phyloP scores from a whole-genome alignment of 2,329 filamentous ascomycete species.

The Grosmannia serpens region DNA sequence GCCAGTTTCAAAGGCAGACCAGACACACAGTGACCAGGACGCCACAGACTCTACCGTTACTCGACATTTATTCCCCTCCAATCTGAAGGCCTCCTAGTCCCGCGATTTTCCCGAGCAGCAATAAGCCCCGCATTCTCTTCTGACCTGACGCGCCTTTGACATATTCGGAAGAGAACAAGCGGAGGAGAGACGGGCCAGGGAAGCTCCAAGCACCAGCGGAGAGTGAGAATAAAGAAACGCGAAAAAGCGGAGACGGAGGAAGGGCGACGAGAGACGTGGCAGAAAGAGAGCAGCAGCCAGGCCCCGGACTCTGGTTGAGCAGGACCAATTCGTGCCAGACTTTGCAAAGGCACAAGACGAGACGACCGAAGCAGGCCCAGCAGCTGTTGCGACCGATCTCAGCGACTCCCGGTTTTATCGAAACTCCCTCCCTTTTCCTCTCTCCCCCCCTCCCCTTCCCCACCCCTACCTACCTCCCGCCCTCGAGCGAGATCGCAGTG shows the following conservation, averaged over 20 bases:
- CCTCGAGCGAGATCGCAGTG: not conserved
- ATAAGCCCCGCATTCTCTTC: not conserved
- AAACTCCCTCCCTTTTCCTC: not conserved
- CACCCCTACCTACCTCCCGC: not conserved
- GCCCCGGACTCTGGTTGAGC: no score
- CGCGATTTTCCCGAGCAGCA: not conserved
- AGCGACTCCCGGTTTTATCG: no score
- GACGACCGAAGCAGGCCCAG: no score
- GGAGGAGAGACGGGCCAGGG: no score
- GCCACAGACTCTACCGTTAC: not conserved
- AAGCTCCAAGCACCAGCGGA: not conserved
- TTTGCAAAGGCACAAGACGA: no score
- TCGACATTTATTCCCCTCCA: not conserved
- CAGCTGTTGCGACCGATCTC: no score
- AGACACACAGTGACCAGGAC: not conserved
- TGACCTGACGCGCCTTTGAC: not conserved
- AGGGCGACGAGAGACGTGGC: not conserved
- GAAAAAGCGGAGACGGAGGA: not conserved
- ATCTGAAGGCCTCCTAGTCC: not conserved
- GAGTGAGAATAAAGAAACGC: not conserved
- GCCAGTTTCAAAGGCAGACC: not conserved
- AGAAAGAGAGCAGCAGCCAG: not conserved
- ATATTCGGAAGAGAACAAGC: not conserved
- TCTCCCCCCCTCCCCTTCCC: not conserved
- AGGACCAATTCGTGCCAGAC: not conserved